phyloP scores from a whole-genome alignment of 1,284 basidiomycete species.

The Spongispora temasekensis region DNA sequence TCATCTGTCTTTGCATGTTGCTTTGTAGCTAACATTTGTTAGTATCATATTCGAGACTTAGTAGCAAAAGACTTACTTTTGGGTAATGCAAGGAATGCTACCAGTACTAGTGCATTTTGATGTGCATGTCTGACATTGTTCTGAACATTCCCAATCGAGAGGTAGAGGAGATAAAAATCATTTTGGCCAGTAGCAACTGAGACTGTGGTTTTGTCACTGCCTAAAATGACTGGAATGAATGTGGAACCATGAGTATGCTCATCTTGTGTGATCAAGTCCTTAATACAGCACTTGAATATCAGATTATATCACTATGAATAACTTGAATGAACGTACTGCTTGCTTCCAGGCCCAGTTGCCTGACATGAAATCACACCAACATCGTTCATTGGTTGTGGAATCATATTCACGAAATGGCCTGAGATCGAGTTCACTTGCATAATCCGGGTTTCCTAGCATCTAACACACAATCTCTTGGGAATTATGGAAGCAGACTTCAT shows the following conservation, averaged over 20 bases:
- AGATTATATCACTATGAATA: not conserved
- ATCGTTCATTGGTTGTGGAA: not conserved
- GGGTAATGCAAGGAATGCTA: conserved; percentile 37
- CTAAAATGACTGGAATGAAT: conserved; percentile 27
- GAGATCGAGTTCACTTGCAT: conserved; percentile 31
- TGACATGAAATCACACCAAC: too few species aligned
- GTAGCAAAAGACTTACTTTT: conserved; percentile 35
- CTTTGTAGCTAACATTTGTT: not conserved
- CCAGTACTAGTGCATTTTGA: conserved; percentile 24
- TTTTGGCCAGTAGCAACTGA: conserved; percentile 40
- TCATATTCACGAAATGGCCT: not conserved
- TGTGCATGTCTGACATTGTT: conserved; percentile 35
- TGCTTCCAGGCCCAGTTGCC: conserved; percentile 27
- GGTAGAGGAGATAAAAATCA: conserved; percentile 36
- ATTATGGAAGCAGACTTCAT: conserved; percentile 33
- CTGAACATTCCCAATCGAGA: conserved; percentile 34
- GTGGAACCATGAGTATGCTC: not conserved
- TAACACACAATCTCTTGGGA: not conserved
- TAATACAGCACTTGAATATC: not conserved
- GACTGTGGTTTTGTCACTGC: conserved; percentile 41
- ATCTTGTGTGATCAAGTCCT: not conserved
- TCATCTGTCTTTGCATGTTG: not conserved
- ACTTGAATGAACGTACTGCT: not conserved
- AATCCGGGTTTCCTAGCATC: not conserved
- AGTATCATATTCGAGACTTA: not conserved